Evolutionary conservation across 129 eudicot genomes (phyloP), one percentile per base, ranked within the genome.

Genomic region (Gnaphalium uliginosum): DNA sequence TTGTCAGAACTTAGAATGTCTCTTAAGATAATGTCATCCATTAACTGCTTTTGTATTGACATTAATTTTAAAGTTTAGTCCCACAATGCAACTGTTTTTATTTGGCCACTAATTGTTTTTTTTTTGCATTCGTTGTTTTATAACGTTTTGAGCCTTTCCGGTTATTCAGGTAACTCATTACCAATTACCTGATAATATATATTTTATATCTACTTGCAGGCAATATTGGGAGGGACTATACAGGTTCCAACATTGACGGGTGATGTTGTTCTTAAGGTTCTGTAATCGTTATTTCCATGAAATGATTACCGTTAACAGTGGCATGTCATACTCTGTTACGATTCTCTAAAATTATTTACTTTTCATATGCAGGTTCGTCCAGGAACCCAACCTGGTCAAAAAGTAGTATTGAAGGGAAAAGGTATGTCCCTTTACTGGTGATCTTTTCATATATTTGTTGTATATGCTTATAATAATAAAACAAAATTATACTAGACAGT

Each of bases 211-310:
- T n/a, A 70, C 8, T 5, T 87, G 84, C 89, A 93, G 98, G 98
- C 98, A 50, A 85, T 88, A 69, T 73, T 90, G 78, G 98, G 98
- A 72, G 98, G 98, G 80, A 88, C 98, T 27, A 81, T 93, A 65
- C 96, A 90, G 88, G 97, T 93, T 62, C 98, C 98, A 43, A 93
- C 98, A 57, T 82, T 93, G 32, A 85, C 92, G 7, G 98, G 98
- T 68, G 96, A 93, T 85, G 97, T 90, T 80, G 97, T 93, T 80
- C 91, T 93, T 72, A 93, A 93, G 96, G 98, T 93, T 35, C 67
- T 79, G 37, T 67, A n/a, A 39, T 56, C 26, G 21, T 30, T 63
- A 26, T 51, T 53, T 76, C 22, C 53, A 4, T 33, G 4, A 39
- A 9, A 53, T 33, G 2, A 2, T 64, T 33, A 25, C 61, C 6